Evolutionary conservation across 164 flowering plant genomes (phyloP).

Genomic region (Berberis thunbergii): DNA sequence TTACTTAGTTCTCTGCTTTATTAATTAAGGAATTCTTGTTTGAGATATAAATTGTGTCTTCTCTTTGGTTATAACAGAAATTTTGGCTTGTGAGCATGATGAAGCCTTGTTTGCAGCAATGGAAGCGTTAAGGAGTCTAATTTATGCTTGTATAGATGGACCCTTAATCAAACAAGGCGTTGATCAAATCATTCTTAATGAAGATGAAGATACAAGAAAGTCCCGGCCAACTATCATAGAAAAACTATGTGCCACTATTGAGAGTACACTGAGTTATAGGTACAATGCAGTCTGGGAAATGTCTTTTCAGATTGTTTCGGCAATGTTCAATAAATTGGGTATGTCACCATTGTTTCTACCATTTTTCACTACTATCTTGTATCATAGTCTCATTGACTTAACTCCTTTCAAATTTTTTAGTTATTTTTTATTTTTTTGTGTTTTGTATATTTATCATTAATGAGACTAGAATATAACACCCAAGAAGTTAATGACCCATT

Average conservation of each 20-base stretch:
- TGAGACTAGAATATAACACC: too few species aligned
- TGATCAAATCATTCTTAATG: constrained; percentile 26
- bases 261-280: constrained; percentile 72
- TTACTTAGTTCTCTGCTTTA: background rate
- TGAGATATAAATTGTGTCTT: background rate
- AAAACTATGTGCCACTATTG: constrained; percentile 71
- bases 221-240: constrained; percentile 71
- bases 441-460: too few species aligned
- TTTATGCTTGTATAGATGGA: constrained; percentile 67
- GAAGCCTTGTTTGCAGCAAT: constrained; percentile 71
- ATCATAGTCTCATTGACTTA: background rate
- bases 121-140: constrained; percentile 58
- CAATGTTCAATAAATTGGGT: constrained; percentile 91
- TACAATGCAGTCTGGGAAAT: constrained; percentile 71
- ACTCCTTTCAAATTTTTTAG: too few species aligned
- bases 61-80: constrained; percentile 36
- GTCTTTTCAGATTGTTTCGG: constrained; percentile 65
- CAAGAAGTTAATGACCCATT: too few species aligned
- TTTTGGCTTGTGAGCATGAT: constrained; percentile 69
- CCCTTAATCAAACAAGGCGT: constrained; percentile 69
- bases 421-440: too few species aligned
- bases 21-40: background rate
- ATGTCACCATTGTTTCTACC: constrained; percentile 5
- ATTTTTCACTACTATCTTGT: background rate
- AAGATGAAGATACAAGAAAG: constrained; percentile 24